Base-by-base conservation (phyloP, 305 asterid species). In the Fraxinus sp. region DNA sequence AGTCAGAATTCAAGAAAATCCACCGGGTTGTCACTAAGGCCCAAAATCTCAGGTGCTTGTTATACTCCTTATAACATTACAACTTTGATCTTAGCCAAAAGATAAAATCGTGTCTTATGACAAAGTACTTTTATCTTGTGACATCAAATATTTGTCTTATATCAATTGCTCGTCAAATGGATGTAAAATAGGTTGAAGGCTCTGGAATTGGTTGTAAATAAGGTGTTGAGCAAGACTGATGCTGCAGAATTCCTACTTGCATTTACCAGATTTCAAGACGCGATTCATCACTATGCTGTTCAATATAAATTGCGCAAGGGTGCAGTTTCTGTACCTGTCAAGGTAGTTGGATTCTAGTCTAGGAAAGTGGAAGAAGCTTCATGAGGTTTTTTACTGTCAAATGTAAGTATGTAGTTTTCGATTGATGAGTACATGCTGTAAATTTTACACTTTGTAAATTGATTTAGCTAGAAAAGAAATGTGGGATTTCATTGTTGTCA, bases 181-280 rank as follows among this genome's bases (percentile, higher is more conserved):
- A 39, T 57, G 9, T 64, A n/a, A 10, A 22, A 71, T 89, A 92
- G 98, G 92, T 80, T 87, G n/a, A 93, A 90, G 87, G 91, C 94
- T 62, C 32, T 94, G 80, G 93, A 91, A 36, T 57, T 89, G 88
- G 93, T 89, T 33, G 91, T 93, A 77, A 87, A 90, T 89, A 92
- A 90, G 81, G 91, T 95, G 85, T n/a, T 93, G 77, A 83, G 88
- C 87, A 92, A 90, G 85, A 88, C 90, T 35, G 96, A 91, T 81
- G 99, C 97, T 24, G 99, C 97, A 13, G 97, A 94, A 36, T 95
- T 95, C 79, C 83, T 95, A 39, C 93, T 90, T 49, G 92, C 93
- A 35, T 94, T 94, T 83, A 88, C 89, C 26, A 91, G 90, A 43
- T 88, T 95, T 85, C 97, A 94, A 75, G 94, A 92, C 18, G 80